These are phyloP conservation scores for Phytophthora cactorum DNA, from an alignment of 352 stramenopile genomes.

Conservation along the genomic window DNA sequence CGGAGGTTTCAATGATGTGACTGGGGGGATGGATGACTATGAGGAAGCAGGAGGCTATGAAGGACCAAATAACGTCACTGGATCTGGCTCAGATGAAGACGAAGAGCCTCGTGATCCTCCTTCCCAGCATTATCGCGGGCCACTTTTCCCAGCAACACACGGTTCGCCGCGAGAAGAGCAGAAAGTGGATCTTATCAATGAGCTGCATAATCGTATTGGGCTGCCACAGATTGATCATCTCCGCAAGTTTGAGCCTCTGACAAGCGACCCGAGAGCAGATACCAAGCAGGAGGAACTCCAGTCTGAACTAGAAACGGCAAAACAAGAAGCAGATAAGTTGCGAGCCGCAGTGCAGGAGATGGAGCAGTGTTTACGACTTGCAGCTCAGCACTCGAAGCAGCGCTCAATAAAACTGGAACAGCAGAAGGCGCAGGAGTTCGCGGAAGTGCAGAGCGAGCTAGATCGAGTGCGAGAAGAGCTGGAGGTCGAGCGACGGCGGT, in stretches of 20 bases:
- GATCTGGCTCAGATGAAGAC: conserved; percentile 29
- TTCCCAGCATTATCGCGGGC: conserved; percentile 13
- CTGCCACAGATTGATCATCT: conserved; percentile 72
- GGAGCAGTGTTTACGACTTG: conserved; percentile 56
- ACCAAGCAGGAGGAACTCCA: conserved; percentile 57
- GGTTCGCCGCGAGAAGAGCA: conserved; percentile 53
- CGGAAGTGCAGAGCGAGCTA: conserved; percentile 56
- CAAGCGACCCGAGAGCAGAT: conserved; percentile 50
- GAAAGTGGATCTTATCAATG: conserved; percentile 80
- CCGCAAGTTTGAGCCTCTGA: conserved; percentile 75
- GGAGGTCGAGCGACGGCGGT: conserved; percentile 53
- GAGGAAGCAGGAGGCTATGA: conserved; percentile 18
- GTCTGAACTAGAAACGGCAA: conserved; percentile 57
- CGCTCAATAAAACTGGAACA: conserved; percentile 67
- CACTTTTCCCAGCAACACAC: not conserved
- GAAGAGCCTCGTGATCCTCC: conserved; percentile 1
- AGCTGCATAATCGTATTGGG: conserved; percentile 72
- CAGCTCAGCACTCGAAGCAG: conserved; percentile 56
- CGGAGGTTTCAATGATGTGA: conserved; percentile 38
- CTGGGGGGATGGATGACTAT: conserved; percentile 24
- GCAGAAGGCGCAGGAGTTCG: conserved; percentile 59
- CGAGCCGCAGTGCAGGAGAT: conserved; percentile 66
- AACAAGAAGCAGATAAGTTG: conserved; percentile 64
- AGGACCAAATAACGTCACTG: conserved; percentile 20
- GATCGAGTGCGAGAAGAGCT: conserved; percentile 58